Percentiles rank a stretch among this genome's conserved stretches.
phyloP scores from a whole-genome alignment of 1,284 basidiomycete species.

The Marasmius fiardii region DNA sequence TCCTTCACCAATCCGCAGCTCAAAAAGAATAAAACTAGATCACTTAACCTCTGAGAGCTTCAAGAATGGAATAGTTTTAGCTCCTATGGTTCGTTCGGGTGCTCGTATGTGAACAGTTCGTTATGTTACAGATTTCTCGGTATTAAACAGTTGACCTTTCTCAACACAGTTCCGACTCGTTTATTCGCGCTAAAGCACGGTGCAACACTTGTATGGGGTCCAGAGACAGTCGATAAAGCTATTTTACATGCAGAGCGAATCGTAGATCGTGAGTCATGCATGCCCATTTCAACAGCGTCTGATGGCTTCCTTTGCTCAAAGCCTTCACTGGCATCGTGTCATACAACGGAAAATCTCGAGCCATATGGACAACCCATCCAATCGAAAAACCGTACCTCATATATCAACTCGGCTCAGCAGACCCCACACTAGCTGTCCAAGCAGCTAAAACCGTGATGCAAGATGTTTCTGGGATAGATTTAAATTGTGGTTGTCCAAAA shows the following conservation, averaged over 20 bases:
- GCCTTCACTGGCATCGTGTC: slow-evolving; percentile 87
- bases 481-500: slow-evolving; percentile 95
- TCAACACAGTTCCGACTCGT: slow-evolving; percentile 69
- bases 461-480: slow-evolving; percentile 92
- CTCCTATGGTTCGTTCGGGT: slow-evolving; percentile 95
- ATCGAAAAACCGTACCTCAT: slow-evolving; percentile 90
- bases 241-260: slow-evolving; percentile 83
- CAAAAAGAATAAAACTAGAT: slow-evolving; percentile 53
- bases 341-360: slow-evolving; percentile 77
- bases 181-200: slow-evolving; percentile 91
- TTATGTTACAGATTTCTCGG: slow-evolving; percentile 1
- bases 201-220: slow-evolving; percentile 94
- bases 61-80: slow-evolving; percentile 83
- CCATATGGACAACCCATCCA: slow-evolving; percentile 93
- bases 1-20: slow-evolving; percentile 41
- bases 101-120: slow-evolving; percentile 56
- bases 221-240: slow-evolving; percentile 95
- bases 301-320: slow-evolving; percentile 30
- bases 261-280: slow-evolving; percentile 71
- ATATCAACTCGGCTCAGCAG: slow-evolving; percentile 90
- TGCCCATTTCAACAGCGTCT: slow-evolving; percentile 8
- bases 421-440: slow-evolving; percentile 87
- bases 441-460: slow-evolving; percentile 85
- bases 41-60: slow-evolving; percentile 64
- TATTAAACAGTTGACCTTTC: slow-evolving; percentile 6